Conservation (phyloP, 2,329 filamentous ascomycete species). For the Colletotrichum graminicola region DNA sequence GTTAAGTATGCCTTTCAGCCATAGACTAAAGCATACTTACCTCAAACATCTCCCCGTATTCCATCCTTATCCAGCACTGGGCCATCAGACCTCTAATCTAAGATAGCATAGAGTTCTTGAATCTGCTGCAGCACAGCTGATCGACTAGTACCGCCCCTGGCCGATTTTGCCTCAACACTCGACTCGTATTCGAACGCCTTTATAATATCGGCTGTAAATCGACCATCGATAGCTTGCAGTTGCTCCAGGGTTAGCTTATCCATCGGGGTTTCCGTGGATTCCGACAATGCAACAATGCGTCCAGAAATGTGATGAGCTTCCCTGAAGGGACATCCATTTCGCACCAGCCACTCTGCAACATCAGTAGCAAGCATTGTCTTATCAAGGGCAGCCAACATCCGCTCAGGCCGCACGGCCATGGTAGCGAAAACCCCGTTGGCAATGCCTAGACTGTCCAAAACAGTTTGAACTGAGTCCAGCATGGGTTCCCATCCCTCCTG, state of each 20-base stretch:
- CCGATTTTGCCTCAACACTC: conserved; percentile 77
- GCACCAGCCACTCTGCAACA: conserved; percentile 71
- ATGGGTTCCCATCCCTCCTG: conserved; percentile 83
- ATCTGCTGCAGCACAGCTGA: conserved; percentile 73
- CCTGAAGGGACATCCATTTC: conserved; percentile 78
- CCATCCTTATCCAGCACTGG: not conserved
- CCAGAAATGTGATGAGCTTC: conserved; percentile 84
- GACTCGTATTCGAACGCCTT: conserved; percentile 78
- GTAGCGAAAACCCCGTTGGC: conserved; percentile 80
- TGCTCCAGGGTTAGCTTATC: not conserved
- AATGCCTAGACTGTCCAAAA: conserved; percentile 80
- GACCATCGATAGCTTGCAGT: not conserved
- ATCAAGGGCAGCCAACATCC: conserved; percentile 77
- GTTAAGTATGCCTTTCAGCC: not conserved
- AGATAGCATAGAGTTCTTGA: conserved; percentile 54
- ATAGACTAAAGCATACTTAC: not conserved
- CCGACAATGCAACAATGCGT: conserved; percentile 76
- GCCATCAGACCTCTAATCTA: conserved; percentile 45
- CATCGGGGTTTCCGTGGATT: conserved; percentile 66
- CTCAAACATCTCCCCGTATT: not conserved
- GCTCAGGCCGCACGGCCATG: conserved; percentile 72
- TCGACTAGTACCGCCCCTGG: conserved; percentile 78
- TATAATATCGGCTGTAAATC: conserved; percentile 70
- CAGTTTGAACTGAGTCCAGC: conserved; percentile 80
- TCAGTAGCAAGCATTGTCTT: conserved; percentile 81